Percentiles rank a stretch among this genome's conserved stretches.
Conservation (phyloP, 257 asterid species). For the Phtheirospermum japonicum region DNA sequence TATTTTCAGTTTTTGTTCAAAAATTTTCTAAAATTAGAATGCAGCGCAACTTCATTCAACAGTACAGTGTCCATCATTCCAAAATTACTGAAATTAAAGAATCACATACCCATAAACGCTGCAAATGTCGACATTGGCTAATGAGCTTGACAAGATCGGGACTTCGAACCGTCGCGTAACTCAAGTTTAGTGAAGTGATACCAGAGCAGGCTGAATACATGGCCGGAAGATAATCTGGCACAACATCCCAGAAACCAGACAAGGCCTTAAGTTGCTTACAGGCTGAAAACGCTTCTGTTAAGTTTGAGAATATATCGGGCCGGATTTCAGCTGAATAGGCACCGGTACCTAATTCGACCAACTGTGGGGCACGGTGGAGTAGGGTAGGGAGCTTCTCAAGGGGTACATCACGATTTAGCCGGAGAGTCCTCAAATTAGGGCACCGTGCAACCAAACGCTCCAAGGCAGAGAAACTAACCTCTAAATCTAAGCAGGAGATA, state of each 20-base stretch:
- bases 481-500: constrained; percentile 53
- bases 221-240: too few species aligned
- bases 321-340: constrained; percentile 55
- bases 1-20: background rate
- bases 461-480: constrained; percentile 51
- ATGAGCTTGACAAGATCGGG: too few species aligned
- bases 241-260: too few species aligned
- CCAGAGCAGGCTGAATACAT: too few species aligned
- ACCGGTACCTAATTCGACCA: constrained; percentile 62
- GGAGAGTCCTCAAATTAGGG: constrained; percentile 48
- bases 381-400: constrained; percentile 55
- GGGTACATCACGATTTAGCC: constrained; percentile 55
- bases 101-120: too few species aligned
- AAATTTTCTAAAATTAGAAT: constrained; percentile 4
- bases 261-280: constrained; percentile 46
- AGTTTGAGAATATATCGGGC: constrained; percentile 47
- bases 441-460: constrained; percentile 64
- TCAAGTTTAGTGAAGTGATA: too few species aligned
- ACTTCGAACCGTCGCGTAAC: too few species aligned
- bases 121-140: too few species aligned
- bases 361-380: constrained; percentile 49
- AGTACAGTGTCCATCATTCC: background rate
- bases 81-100: background rate
- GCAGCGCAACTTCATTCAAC: constrained; percentile 6
- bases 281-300: constrained; percentile 45